phyloP scores from a whole-genome alignment of 164 flowering plant species.

The Litsea cubeba region DNA sequence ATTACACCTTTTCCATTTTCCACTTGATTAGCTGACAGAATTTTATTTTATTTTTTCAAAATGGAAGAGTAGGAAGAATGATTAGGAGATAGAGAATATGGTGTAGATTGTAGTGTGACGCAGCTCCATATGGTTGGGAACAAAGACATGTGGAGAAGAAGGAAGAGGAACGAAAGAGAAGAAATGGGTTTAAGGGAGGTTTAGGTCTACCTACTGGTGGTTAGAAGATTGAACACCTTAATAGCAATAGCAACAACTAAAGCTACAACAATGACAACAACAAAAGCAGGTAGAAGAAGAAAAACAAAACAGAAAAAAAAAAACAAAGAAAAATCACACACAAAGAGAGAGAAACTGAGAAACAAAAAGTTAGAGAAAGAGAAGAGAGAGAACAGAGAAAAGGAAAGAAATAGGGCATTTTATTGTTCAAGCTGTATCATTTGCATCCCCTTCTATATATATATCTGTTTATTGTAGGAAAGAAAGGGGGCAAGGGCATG shows the following conservation, averaged over 20 bases:
- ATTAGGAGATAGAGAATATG: not conserved
- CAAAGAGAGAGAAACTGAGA: slow-evolving; percentile 2
- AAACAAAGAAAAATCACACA: not conserved
- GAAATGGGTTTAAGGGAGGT: slow-evolving; percentile 45
- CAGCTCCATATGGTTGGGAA: not conserved
- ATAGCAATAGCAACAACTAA: slow-evolving; percentile 21
- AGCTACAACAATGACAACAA: slow-evolving; percentile 6
- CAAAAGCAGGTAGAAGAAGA: slow-evolving; percentile 4
- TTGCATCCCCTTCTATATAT: not conserved
- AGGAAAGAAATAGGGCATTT: not conserved
- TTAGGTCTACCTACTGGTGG: slow-evolving; percentile 92
- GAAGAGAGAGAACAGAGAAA: not conserved
- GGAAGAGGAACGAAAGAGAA: slow-evolving; percentile 6
- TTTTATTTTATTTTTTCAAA: no score
- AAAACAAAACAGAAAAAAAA: not conserved
- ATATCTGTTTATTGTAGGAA: no score
- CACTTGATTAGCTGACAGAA: no score
- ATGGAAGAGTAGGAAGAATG: not conserved
- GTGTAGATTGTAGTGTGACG: not conserved
- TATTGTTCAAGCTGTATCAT: not conserved
- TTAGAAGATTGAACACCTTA: slow-evolving; percentile 63
- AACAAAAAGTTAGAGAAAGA: slow-evolving; percentile 11
- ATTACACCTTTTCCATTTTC: no score
- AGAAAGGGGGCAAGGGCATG: no score
- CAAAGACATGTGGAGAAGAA: not conserved